phyloP scores from a whole-genome alignment of 768 basidiomycete genomes.

The Hygrocybe punicea region DNA sequence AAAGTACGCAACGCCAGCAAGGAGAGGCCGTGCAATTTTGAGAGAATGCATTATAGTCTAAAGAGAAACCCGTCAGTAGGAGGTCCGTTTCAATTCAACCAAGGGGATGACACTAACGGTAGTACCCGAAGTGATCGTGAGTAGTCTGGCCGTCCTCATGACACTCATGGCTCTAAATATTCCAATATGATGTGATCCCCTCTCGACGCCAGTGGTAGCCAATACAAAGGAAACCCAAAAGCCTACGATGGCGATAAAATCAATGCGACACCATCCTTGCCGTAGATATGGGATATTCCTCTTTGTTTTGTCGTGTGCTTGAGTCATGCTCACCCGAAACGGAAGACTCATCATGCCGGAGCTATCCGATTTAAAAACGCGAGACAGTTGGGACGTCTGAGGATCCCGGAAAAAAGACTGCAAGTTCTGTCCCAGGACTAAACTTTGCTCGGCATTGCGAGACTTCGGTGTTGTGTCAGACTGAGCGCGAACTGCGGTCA shows the following conservation, averaged over 20 bases:
- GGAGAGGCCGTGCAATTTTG: slow-evolving; percentile 85
- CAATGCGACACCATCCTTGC: slow-evolving; percentile 90
- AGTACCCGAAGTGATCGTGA: slow-evolving; percentile 89
- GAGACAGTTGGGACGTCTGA: slow-evolving; percentile 50
- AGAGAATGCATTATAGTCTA: slow-evolving; percentile 86
- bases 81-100: slow-evolving; percentile 9
- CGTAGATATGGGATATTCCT: slow-evolving; percentile 83
- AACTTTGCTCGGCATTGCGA: slow-evolving; percentile 37
- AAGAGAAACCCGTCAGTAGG: slow-evolving; percentile 32
- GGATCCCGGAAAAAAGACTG: slow-evolving; percentile 45
- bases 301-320: slow-evolving; percentile 53
- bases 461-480: slow-evolving; percentile 12
- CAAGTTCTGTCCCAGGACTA: slow-evolving; percentile 29
- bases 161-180: slow-evolving; percentile 88
- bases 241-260: slow-evolving; percentile 76
- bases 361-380: slow-evolving; percentile 43
- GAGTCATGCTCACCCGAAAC: slow-evolving; percentile 57
- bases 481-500: slow-evolving; percentile 10
- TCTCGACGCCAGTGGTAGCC: slow-evolving; percentile 65
- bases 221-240: slow-evolving; percentile 86
- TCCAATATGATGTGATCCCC: slow-evolving; percentile 68
- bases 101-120: slow-evolving; percentile 52
- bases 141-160: slow-evolving; percentile 72
- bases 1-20: slow-evolving; percentile 87
- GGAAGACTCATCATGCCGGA: slow-evolving; percentile 54